Percentiles rank a stretch among this genome's conserved stretches.
Evolutionary conservation across 306 rosid species (phyloP).

Genomic region (Vigna angularis): DNA sequence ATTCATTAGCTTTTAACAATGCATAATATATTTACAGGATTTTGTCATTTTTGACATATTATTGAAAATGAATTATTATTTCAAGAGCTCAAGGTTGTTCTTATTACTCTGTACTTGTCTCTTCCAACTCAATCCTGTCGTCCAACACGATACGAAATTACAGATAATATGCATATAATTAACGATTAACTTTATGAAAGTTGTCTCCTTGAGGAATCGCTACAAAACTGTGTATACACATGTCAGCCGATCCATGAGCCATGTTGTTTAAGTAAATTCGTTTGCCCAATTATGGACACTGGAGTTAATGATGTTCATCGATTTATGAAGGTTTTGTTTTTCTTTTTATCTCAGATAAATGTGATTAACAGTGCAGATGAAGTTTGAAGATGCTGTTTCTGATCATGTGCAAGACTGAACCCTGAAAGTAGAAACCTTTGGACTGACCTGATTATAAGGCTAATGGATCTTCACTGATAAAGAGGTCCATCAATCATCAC

Average conservation of each 20-base stretch:
- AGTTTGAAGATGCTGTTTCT: constrained; percentile 24
- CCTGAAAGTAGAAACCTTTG: not conserved
- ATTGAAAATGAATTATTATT: not conserved
- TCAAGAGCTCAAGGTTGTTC: constrained; percentile 32
- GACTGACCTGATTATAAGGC: not conserved
- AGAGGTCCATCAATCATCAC: too few relatives aligned
- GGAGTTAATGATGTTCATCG: not conserved
- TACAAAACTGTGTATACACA: not conserved
- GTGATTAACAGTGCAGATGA: constrained; percentile 5
- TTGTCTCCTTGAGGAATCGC: not conserved
- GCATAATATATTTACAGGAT: not conserved
- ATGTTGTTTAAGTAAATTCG: not conserved
- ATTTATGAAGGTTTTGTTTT: too few relatives aligned
- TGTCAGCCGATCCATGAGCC: constrained; percentile 1
- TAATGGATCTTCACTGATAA: too few relatives aligned
- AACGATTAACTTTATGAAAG: not conserved
- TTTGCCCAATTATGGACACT: not conserved
- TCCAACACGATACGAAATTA: not conserved
- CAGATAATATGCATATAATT: not conserved
- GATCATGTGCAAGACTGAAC: constrained; percentile 37
- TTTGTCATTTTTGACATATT: constrained; percentile 39
- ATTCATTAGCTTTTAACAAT: constrained; percentile 5
- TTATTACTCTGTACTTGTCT: constrained; percentile 42
- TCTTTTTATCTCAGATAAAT: not conserved
- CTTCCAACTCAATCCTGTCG: constrained; percentile 31